Conservation (phyloP, 768 basidiomycete genomes). For the Boletus rex-veris region DNA sequence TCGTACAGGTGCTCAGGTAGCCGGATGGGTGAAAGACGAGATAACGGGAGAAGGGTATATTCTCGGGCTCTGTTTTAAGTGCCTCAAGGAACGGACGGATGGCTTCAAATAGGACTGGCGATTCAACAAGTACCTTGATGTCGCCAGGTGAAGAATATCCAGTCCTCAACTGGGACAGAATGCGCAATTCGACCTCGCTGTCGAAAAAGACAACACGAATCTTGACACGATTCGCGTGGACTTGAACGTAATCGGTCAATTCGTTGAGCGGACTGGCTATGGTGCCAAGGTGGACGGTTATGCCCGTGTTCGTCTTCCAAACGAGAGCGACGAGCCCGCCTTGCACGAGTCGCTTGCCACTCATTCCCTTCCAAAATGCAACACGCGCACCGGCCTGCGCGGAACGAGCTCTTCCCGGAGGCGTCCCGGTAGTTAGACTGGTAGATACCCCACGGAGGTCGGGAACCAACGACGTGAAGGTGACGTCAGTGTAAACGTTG, state of each 20-base stretch:
- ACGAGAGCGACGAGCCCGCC: constrained; percentile 65
- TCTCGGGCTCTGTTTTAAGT: constrained; percentile 53
- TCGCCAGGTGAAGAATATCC: constrained; percentile 21
- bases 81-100: constrained; percentile 66
- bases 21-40: constrained; percentile 43
- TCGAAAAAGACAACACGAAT: constrained; percentile 61
- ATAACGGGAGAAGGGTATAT: constrained; percentile 51
- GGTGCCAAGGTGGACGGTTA: constrained; percentile 54
- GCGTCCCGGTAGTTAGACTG: constrained; percentile 45
- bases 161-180: constrained; percentile 37
- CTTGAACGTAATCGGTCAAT: constrained; percentile 42
- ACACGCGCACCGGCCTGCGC: constrained; percentile 36
- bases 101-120: constrained; percentile 63
- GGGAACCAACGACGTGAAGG: constrained; percentile 44
- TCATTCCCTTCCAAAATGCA: constrained; percentile 59
- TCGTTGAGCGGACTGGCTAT: constrained; percentile 43
- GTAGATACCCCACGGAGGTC: constrained; percentile 53
- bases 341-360: constrained; percentile 54
- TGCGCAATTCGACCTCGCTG: constrained; percentile 47
- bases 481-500: constrained; percentile 56
- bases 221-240: constrained; percentile 33
- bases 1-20: constrained; percentile 31
- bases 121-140: constrained; percentile 50
- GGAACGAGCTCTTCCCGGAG: constrained; percentile 54
- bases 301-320: constrained; percentile 34